A percentile compares a stretch with the other conserved stretches of the same genome.
Evolutionary conservation across 345 rosid species (phyloP).

Genomic region (Dovyalis caffra): DNA sequence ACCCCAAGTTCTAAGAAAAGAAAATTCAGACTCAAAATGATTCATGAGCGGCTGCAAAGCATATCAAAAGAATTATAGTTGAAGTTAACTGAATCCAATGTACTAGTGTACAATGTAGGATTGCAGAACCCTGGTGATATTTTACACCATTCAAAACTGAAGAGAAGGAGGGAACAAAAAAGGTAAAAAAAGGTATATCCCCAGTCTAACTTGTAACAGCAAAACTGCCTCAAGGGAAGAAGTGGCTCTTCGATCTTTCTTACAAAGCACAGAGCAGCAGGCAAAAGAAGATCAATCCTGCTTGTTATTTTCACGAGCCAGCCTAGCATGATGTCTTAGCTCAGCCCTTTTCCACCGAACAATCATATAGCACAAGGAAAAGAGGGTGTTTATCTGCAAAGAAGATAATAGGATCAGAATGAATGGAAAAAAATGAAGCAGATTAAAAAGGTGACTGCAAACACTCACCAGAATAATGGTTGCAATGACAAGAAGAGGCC

Average conservation of each 20-base stretch:
- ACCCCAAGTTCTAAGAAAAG: not conserved
- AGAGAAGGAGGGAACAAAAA: not conserved
- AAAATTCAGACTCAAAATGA: not conserved
- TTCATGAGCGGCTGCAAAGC: not conserved
- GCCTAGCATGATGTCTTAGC: conserved; percentile 85
- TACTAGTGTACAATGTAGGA: not conserved
- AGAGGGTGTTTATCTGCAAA: conserved; percentile 80
- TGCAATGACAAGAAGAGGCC: conserved; percentile 82
- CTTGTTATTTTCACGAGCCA: conserved; percentile 51
- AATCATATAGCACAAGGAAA: conserved; percentile 70
- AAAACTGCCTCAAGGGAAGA: conserved; percentile 1
- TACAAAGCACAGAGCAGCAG: not conserved
- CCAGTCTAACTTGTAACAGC: not conserved
- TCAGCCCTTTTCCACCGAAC: conserved; percentile 96
- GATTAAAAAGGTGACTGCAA: not conserved
- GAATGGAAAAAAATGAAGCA: not conserved
- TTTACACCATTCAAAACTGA: not conserved
- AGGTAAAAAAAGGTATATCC: not conserved
- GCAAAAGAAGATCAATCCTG: conserved; percentile 47
- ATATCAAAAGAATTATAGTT: not conserved
- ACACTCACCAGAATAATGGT: conserved; percentile 71
- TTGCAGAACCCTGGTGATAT: not conserved
- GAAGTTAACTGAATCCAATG: not conserved
- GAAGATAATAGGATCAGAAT: not conserved
- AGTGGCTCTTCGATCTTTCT: not conserved